Base-by-base conservation (phyloP, 257 asterid genomes). In the Ajuga chamaepitys region DNA sequence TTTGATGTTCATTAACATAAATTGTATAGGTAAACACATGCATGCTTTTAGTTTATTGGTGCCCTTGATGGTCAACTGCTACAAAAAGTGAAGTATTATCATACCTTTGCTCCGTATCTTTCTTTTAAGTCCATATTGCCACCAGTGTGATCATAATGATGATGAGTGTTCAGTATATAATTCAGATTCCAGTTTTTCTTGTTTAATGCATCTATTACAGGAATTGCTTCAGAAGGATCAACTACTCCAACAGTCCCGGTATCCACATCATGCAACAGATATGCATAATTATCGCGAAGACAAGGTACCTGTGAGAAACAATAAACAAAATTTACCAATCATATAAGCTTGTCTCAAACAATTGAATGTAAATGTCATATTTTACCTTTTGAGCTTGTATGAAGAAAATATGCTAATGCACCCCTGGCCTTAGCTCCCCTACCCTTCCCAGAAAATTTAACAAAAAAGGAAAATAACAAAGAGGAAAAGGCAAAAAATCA, bases 171-270 rank as follows among this genome's bases (percentile, higher is more conserved):
- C 68, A 93, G 74, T 70, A 89, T 87, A 77, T 93, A 89, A 67
- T 84, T 87, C 87, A 93, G 78, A 79, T 93, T 93, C 83, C 86
- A 79, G 63, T 84, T 86, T 78, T 70, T 83, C 76, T 82, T 80
- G 78, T 82, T 86, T 75, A 93, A 69, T 28, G 89, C 92, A 61
- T 83, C 89, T 46, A 93, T 86, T 46, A 93, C 62, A 35, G 99
- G 99, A 28, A 79, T 64, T 25, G 97, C 82, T 83, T 93, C 99
- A 56, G 97, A 93, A 75, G 97, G 99, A 78, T 93, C 99, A 63
- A 93, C 95, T 24, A 93, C 99, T 75, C 99, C 99, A 77, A 87
- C 96, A 51, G 97, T 87, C 40, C 99, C 99, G 70, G 99, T 93
- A 74, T 86, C 88, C 74, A 83, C 77, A 75, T 93, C 99, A 59